Evolutionary conservation across 352 stramenopile species (phyloP), one percentile per base, ranked within the genome.

Genomic region (Phytopythium sindhum): DNA sequence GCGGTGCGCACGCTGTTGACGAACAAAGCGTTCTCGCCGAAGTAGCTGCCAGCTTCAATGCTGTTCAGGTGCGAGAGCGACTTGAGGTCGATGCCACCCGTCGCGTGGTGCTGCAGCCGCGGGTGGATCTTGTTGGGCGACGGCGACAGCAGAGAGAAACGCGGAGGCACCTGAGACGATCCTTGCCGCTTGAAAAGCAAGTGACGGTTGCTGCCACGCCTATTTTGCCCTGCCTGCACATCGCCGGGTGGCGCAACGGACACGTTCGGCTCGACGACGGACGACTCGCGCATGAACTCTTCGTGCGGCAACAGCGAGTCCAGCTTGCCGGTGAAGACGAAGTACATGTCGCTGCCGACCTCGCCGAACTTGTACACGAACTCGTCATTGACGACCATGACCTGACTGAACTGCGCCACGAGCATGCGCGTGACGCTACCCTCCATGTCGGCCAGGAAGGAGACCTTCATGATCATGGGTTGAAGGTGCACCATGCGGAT

Each of bases 321-420:
- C 26, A 93, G 53, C 6, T 82, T 31, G 11, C 84, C 81, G 19
- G 80, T 80, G 60, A 88, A 93, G 0, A 93, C 80, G 31, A 93
- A 91, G 56, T 77, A 91, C 81, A 93, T 93, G 50, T 91, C 81
- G 24, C 69, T 80, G 8, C 81, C 81, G 66, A 84, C 62, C 58
- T 93, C 80, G 7, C 75, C 75, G 24, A 78, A 84, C 35, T 72
- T 80, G 70, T 77, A 90, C 5, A 92, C 77, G 47, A 80, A 89
- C 50, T 92, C 77, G 21, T 84, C 76, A 31, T 78, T 77, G 12
- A 89, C 70, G 6, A 90, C 63, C 39, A 90, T 65, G 6, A 87
- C 61, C 28, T 92, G 84, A 60, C 63, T 84, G 60, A 92, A 88
- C 47, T 90, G 80, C 2, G 78, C 74, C 6, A 92, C 81, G 10